Conservation (phyloP, 2,329 filamentous ascomycete species). For the Orbilia quercus region DNA sequence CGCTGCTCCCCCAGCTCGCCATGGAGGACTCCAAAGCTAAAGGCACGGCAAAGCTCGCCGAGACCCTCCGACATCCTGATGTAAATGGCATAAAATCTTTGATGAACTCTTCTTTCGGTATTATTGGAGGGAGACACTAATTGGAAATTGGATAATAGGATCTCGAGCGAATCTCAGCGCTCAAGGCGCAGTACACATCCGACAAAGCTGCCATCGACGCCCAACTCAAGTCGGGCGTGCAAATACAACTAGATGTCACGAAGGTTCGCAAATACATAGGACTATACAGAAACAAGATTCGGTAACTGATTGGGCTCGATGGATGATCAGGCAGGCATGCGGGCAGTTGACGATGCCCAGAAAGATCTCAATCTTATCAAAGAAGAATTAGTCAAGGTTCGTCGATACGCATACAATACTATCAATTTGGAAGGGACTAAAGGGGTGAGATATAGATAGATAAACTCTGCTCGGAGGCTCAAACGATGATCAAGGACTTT, state of each 20-base stretch:
- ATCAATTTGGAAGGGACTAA: slow-evolving; percentile 16
- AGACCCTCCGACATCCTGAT: slow-evolving; percentile 93
- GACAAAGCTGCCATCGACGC: slow-evolving; percentile 93
- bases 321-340: slow-evolving; percentile 79
- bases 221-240: slow-evolving; percentile 86
- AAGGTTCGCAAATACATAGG: slow-evolving; percentile 62
- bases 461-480: slow-evolving; percentile 93
- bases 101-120: not conserved
- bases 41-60: slow-evolving; percentile 79
- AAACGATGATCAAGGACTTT: slow-evolving; percentile 98
- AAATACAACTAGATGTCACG: slow-evolving; percentile 92
- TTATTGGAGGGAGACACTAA: slow-evolving; percentile 7
- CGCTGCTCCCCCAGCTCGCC: slow-evolving; percentile 55
- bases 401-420: not conserved
- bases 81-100: slow-evolving; percentile 40
- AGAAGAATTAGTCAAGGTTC: slow-evolving; percentile 89
- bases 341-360: slow-evolving; percentile 86
- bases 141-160: slow-evolving; percentile 66
- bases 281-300: not conserved
- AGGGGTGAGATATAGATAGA: slow-evolving; percentile 72
- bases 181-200: slow-evolving; percentile 91
- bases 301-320: slow-evolving; percentile 33
- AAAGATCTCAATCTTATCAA: slow-evolving; percentile 92
- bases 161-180: slow-evolving; percentile 89
- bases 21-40: slow-evolving; percentile 73